Evolutionary conservation across 352 stramenopile genomes (phyloP).

Genomic region (Phytophthora rubi): DNA sequence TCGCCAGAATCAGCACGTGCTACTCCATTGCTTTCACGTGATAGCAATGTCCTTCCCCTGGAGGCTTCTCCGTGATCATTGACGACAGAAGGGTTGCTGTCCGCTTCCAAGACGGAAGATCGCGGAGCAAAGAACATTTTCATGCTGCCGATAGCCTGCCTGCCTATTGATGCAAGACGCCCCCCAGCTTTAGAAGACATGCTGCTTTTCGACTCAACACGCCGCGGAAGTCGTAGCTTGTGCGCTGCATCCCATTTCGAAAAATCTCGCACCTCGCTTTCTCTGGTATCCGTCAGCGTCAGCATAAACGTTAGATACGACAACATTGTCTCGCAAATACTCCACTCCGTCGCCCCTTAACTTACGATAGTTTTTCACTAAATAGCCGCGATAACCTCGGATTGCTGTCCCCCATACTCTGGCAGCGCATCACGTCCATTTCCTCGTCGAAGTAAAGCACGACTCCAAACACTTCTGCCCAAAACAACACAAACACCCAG

Average conservation of each 20-base stretch:
- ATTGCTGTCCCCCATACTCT: conserved; percentile 60
- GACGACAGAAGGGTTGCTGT: conserved; percentile 12
- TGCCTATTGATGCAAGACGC: conserved; percentile 13
- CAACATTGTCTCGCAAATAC: not conserved
- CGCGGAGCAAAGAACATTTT: conserved; percentile 32
- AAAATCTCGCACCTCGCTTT: conserved; percentile 30
- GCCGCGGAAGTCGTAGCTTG: conserved; percentile 1
- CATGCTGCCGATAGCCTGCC: conserved; percentile 25
- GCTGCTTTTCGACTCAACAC: conserved; percentile 14
- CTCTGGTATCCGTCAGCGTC: conserved; percentile 18
- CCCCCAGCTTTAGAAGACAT: not conserved
- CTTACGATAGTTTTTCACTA: conserved; percentile 48
- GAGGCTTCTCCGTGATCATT: conserved; percentile 3
- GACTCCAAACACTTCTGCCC: conserved; percentile 62
- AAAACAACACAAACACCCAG: not conserved
- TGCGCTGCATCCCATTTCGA: conserved; percentile 16
- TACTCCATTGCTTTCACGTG: conserved; percentile 13
- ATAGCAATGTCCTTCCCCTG: conserved; percentile 24
- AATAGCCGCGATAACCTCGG: conserved; percentile 42
- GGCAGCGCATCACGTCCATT: conserved; percentile 66
- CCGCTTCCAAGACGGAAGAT: conserved; percentile 28
- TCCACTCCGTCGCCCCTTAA: not conserved
- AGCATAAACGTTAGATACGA: conserved; percentile 1
- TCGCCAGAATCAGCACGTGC: conserved; percentile 14
- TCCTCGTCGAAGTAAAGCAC: conserved; percentile 74